Evolutionary conservation across 208 protist species (phyloP).

Genomic region (Naegleria lovaniensis): DNA sequence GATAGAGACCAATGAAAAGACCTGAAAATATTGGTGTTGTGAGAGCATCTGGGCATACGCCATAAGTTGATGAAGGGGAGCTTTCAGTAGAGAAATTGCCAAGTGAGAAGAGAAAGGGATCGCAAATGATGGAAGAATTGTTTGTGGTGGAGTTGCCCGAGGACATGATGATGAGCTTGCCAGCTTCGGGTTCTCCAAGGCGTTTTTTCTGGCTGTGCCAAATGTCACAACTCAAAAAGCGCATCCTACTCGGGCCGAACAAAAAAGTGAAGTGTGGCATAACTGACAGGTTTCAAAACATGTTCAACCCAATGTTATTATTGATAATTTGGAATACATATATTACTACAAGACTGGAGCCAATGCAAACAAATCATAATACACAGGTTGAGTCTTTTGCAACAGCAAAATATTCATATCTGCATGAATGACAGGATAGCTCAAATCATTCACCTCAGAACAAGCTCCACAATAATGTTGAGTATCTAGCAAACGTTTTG

Average conservation of each 20-base stretch:
- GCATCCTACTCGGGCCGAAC: too few relatives aligned
- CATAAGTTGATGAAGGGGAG: neutral
- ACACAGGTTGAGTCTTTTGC: neutral
- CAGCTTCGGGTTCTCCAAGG: too few relatives aligned
- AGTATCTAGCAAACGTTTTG: neutral
- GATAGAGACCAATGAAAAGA: neutral
- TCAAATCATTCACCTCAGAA: neutral
- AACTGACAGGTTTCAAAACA: too few relatives aligned
- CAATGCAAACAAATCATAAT: too few relatives aligned
- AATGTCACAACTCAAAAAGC: too few relatives aligned
- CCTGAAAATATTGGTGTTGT: neutral
- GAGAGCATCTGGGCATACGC: neutral
- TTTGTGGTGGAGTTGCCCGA: neutral
- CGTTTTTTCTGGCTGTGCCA: too few relatives aligned
- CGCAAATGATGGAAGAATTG: neutral
- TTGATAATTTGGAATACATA: too few relatives aligned
- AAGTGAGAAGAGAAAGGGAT: neutral
- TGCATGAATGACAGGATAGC: neutral
- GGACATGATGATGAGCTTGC: too few relatives aligned
- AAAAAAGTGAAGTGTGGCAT: too few relatives aligned
- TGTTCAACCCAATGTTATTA: too few relatives aligned
- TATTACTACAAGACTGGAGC: too few relatives aligned
- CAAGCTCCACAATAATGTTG: neutral
- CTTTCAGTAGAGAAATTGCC: neutral
- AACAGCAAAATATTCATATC: neutral